phyloP scores from a whole-genome alignment of 768 basidiomycete species.

The Sistotremastrum suecicum region DNA sequence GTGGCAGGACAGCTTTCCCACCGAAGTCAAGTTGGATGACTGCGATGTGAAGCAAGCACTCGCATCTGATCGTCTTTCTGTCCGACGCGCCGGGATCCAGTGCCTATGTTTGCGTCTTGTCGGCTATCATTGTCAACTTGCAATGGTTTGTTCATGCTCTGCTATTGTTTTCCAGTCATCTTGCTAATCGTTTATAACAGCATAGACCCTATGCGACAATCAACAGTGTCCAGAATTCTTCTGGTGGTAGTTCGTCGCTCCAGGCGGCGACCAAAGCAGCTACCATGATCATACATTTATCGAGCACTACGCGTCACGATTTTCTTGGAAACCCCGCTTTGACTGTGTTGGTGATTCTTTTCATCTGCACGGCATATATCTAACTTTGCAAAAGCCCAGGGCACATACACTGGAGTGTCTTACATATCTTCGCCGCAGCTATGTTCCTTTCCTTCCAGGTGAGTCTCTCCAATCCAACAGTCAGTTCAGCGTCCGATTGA shows the following conservation, averaged over 20 bases:
- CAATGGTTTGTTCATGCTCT: no score
- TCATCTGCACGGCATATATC: no score
- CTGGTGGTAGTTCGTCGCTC: slow-evolving; percentile 15
- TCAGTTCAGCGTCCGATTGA: no score
- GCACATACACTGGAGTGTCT: slow-evolving; percentile 74
- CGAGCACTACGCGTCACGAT: slow-evolving; percentile 61
- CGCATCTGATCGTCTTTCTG: slow-evolving; percentile 42
- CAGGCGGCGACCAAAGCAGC: slow-evolving; percentile 67
- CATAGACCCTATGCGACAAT: no score
- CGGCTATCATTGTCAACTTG: no score
- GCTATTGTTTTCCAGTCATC: no score
- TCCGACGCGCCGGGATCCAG: slow-evolving; percentile 61
- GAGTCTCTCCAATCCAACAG: neutral
- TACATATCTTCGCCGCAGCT: slow-evolving; percentile 73
- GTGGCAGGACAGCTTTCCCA: slow-evolving; percentile 68
- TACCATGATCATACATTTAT: slow-evolving; percentile 65
- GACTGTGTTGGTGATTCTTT: slow-evolving; percentile 25
- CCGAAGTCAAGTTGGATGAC: slow-evolving; percentile 65
- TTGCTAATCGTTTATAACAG: no score
- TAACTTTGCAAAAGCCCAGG: slow-evolving; percentile 27
- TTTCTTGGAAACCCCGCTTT: slow-evolving; percentile 54
- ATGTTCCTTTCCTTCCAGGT: slow-evolving; percentile 91
- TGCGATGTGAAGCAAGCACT: slow-evolving; percentile 59
- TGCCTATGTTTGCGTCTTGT: no score
- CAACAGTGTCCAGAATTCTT: no score